Conservation (phyloP, 495 filamentous ascomycete genomes). For the Penicillium cinerascens region DNA sequence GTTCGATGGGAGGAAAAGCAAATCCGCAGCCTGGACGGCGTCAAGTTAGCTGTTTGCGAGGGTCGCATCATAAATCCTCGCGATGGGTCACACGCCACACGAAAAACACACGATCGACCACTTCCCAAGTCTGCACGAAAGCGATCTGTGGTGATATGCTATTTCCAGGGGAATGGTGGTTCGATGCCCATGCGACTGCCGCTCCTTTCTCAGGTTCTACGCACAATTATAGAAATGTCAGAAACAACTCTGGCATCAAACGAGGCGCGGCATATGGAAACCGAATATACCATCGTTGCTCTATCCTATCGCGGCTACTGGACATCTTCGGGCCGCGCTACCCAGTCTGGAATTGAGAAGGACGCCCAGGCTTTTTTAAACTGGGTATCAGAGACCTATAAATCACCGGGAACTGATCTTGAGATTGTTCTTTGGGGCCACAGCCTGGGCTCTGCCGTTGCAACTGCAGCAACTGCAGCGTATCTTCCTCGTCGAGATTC, state of each 20-base stretch:
- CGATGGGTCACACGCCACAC: background rate
- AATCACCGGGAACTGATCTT: conserved; percentile 24
- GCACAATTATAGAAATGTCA: conserved; percentile 8
- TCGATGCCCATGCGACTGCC: conserved; percentile 64
- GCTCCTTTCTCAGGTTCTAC: conserved; percentile 53
- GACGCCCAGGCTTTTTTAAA: conserved; percentile 60
- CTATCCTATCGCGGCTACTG: conserved; percentile 77
- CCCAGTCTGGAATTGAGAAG: conserved; percentile 60
- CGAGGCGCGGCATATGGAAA: background rate
- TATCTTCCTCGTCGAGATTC: conserved; percentile 20
- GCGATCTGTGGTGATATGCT: conserved; percentile 32
- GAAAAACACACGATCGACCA: background rate
- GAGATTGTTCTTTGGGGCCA: conserved; percentile 76
- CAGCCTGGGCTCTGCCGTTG: conserved; percentile 63
- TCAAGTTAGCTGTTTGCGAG: conserved; percentile 54
- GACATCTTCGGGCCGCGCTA: conserved; percentile 67
- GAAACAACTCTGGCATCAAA: conserved; percentile 5
- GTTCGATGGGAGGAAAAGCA: conserved; percentile 61
- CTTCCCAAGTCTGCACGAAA: background rate
- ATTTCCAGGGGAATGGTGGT: conserved; percentile 43
- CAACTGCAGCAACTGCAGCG: conserved; percentile 51
- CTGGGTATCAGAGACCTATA: conserved; percentile 46
- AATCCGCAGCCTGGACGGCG: conserved; percentile 56
- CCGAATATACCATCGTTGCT: conserved; percentile 55
- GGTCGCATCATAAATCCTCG: conserved; percentile 24